phyloP scores from a whole-genome alignment of 768 basidiomycete species.

The Sporobolomyces pararoseus region DNA sequence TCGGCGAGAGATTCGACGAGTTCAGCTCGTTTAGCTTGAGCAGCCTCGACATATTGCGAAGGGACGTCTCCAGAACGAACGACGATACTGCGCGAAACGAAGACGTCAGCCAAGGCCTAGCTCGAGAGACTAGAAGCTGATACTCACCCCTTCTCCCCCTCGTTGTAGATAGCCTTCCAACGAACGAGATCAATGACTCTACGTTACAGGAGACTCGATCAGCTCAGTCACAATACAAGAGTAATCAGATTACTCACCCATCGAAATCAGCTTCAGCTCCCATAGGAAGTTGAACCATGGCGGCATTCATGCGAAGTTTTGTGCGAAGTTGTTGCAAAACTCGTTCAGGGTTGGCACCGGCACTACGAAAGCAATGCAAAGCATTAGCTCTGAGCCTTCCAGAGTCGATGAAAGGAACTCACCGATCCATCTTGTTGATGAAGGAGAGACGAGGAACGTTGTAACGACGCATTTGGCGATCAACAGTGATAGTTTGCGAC shows the following conservation, averaged over 20 bases:
- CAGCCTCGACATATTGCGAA: conserved; percentile 64
- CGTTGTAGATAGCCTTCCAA: conserved; percentile 91
- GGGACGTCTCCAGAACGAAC: conserved; percentile 86
- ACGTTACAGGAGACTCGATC: background rate
- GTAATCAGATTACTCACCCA: conserved; percentile 51
- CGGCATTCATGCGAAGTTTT: conserved; percentile 87
- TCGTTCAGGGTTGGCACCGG: conserved; percentile 95
- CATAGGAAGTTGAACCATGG: conserved; percentile 93
- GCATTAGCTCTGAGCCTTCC: background rate
- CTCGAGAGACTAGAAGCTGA: no score
- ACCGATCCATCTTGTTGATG: conserved; percentile 99
- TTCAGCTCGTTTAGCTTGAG: conserved; percentile 77
- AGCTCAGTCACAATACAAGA: background rate
- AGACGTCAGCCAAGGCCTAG: background rate
- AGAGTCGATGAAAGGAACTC: background rate
- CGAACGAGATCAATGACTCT: conserved; percentile 83
- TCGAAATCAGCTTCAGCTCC: conserved; percentile 79
- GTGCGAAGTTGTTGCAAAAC: conserved; percentile 85
- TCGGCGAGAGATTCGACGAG: conserved; percentile 93
- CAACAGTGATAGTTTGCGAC: conserved; percentile 98
- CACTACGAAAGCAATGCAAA: conserved; percentile 55
- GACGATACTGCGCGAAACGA: conserved; percentile 58
- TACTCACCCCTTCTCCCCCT: conserved; percentile 85
- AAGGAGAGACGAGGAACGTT: conserved; percentile 92
- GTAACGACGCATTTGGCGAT: conserved; percentile 97